These are phyloP conservation scores for Boletus tomentosulus DNA, from an alignment of 768 basidiomycete species.

Conservation along the genomic window DNA sequence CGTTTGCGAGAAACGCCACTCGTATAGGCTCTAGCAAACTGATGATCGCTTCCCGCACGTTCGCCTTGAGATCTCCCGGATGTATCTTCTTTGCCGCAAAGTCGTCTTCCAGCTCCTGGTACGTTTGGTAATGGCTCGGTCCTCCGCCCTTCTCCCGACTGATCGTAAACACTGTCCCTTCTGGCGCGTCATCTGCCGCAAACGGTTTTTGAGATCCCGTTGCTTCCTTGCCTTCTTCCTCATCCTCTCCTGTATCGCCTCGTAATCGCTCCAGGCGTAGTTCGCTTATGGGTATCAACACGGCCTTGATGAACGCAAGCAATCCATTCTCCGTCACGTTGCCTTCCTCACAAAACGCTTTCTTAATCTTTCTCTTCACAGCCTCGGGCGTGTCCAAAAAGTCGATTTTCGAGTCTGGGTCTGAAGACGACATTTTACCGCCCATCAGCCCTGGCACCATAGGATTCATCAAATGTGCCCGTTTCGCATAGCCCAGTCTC, in stretches of 20 bases:
- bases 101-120: conserved; percentile 63
- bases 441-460: conserved; percentile 96
- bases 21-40: conserved; percentile 77
- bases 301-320: conserved; percentile 77
- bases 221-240: conserved; percentile 42
- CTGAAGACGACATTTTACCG: conserved; percentile 98
- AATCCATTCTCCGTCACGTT: conserved; percentile 86
- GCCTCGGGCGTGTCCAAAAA: conserved; percentile 85
- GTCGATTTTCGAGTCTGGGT: conserved; percentile 97
- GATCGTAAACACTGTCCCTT: conserved; percentile 79
- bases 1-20: conserved; percentile 66
- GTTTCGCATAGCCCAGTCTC: conserved; percentile 85
- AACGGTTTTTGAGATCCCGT: conserved; percentile 60
- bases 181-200: conserved; percentile 62
- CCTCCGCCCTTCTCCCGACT: conserved; percentile 72
- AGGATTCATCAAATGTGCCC: conserved; percentile 95
- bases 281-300: conserved; percentile 83
- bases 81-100: conserved; percentile 77
- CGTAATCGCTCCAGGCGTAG: conserved; percentile 58
- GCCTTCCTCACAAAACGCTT: conserved; percentile 93
- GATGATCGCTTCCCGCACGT: conserved; percentile 70
- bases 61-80: conserved; percentile 84
- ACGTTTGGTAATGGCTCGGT: conserved; percentile 65
- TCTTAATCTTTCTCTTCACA: conserved; percentile 85
- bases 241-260: conserved; percentile 41